Conservation (phyloP, 2,329 filamentous ascomycete genomes). For the Fusarium sp. region DNA sequence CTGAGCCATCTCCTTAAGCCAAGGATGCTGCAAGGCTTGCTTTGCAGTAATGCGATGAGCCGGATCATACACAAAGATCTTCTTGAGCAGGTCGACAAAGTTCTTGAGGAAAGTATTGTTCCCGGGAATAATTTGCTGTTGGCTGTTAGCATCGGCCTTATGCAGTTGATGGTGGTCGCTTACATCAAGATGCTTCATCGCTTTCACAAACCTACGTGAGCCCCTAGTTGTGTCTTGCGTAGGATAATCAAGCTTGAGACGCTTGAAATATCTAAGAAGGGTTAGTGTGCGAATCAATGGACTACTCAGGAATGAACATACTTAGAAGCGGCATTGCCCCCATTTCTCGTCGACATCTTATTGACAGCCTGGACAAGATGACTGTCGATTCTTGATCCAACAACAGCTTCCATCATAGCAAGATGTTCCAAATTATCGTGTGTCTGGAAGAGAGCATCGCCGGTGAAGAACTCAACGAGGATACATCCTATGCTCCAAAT, state of each 20-base stretch:
- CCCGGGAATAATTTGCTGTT: constrained; percentile 73
- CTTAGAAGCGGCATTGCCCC: constrained; percentile 74
- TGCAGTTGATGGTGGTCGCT: constrained; percentile 39
- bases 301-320: constrained; percentile 54
- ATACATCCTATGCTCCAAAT: constrained; percentile 83
- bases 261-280: constrained; percentile 72
- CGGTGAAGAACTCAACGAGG: constrained; percentile 78
- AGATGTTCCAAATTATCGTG: constrained; percentile 80
- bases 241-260: constrained; percentile 74
- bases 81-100: constrained; percentile 74
- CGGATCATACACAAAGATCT: constrained; percentile 78
- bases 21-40: constrained; percentile 74
- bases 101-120: constrained; percentile 71
- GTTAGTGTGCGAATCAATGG: constrained; percentile 45
- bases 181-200: constrained; percentile 77
- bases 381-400: constrained; percentile 69
- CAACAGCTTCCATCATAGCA: constrained; percentile 81
- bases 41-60: constrained; percentile 75
- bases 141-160: constrained; percentile 12
- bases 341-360: constrained; percentile 68
- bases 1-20: constrained; percentile 74
- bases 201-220: constrained; percentile 75
- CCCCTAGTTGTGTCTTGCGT: constrained; percentile 73
- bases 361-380: constrained; percentile 65
- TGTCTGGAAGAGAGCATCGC: constrained; percentile 78